Evolutionary conservation across 768 basidiomycete species (phyloP), one percentile per base, ranked within the genome.

Genomic region (Tephrocybe sp.): DNA sequence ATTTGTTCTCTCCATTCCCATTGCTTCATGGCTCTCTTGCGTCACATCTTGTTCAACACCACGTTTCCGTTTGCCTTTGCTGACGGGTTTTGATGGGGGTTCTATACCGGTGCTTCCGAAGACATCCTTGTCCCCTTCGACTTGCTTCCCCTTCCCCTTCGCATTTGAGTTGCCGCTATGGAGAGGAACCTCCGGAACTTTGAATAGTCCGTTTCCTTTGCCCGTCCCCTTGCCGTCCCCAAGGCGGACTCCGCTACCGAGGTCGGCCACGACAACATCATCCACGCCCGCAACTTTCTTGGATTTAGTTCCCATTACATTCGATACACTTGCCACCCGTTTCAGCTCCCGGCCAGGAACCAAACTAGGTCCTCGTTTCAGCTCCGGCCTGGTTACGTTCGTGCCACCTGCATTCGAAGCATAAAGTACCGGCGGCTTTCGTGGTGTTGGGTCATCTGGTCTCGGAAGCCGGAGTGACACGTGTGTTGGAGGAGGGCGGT

Each of bases 391-490:
- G 38, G 18, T 21, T 23, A 8, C 53, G 20, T 51, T 30, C 11
- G 11, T n/a, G n/a, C n/a, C n/a, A n/a, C n/a, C n/a, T n/a, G n/a
- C n/a, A n/a, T n/a, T 54, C 18, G 30, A 48, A 21, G 59, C 54
- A 3, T 76, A 72, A 40, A 70, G 55, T 39, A 72, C 49, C 6
- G 87, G 85, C 0, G 88, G 87, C 24, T 76, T 73, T 15, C 89
- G 85, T 7, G 89, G 89, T 4, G 84, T 88, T 0, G 88, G 89
- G 54, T 91, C 89, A 54, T 91, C 89, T 0, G 89, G 89, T 30
- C 89, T 74, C 3, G 85, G 85, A 0, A 71, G 62, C 5, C 79
- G 72, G 5, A 61, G 54, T 1, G 58, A 60, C 9, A 74, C 64
- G 28, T 65, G 55, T 6, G 47, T 12, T 1, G 71, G 73, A 18